Percentiles rank a stretch among this genome's conserved stretches.
These are phyloP conservation scores for Paxillus ammoniavirescens DNA, from an alignment of 768 basidiomycete genomes.

Conservation along the genomic window DNA sequence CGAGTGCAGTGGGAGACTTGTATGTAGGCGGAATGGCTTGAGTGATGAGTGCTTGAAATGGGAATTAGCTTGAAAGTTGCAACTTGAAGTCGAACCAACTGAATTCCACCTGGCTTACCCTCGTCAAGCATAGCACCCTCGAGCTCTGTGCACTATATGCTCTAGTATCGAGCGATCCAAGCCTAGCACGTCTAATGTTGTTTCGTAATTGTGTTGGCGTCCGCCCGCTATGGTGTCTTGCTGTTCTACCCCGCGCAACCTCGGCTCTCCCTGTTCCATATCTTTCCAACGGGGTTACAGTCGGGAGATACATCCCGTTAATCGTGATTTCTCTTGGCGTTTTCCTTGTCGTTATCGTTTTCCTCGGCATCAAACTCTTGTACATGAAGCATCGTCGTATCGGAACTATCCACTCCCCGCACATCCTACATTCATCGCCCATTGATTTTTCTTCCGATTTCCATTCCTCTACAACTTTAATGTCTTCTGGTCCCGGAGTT, in stretches of 20 bases:
- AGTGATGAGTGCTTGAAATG: not conserved
- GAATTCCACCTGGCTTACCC: no score
- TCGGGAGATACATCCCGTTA: constrained; percentile 9
- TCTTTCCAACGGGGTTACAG: constrained; percentile 1
- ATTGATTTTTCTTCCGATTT: not conserved
- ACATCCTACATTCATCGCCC: not conserved
- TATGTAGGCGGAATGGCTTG: no score
- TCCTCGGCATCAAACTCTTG: constrained; percentile 21
- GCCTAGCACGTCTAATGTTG: not conserved
- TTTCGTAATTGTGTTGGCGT: not conserved
- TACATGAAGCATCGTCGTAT: constrained; percentile 31
- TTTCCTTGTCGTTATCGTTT: constrained; percentile 14
- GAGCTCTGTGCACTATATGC: not conserved
- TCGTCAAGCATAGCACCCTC: not conserved
- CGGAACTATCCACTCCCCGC: constrained; percentile 21
- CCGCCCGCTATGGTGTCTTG: not conserved
- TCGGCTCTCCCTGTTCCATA: constrained; percentile 2
- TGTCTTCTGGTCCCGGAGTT: not conserved
- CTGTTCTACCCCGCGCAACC: not conserved
- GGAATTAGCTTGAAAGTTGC: not conserved
- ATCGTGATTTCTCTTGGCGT: constrained; percentile 12
- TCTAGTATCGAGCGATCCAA: no score
- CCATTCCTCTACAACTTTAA: not conserved
- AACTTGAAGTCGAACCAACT: not conserved
- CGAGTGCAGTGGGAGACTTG: no score